phyloP scores from a whole-genome alignment of 176 grass and related monocot species.

The Cenchrus fungigraminus region DNA sequence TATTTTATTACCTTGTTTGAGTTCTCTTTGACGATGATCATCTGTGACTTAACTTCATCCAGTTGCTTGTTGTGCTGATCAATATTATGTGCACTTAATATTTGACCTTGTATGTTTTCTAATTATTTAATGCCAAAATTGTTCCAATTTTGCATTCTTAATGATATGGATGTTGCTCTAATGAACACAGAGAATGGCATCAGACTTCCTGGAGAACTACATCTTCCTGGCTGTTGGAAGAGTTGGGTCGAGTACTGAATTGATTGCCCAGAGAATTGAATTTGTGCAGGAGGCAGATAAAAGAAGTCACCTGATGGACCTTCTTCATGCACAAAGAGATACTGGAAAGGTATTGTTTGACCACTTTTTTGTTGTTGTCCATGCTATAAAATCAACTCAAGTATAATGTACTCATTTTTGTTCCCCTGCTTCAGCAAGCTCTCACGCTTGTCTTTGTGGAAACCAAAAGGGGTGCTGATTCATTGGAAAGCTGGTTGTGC shows the following conservation, averaged over 20 bases:
- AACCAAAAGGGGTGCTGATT: conserved; percentile 96
- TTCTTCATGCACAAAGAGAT: conserved; percentile 93
- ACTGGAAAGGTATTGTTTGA: conserved; percentile 66
- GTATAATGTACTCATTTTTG: conserved; percentile 19
- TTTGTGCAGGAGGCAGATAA: conserved; percentile 96
- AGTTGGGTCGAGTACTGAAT: conserved; percentile 94
- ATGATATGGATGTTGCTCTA: conserved; percentile 22
- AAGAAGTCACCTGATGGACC: conserved; percentile 96
- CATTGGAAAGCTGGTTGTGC: conserved; percentile 89
- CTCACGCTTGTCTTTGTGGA: conserved; percentile 98
- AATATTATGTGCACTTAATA: background rate
- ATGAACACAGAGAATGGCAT: conserved; percentile 82
- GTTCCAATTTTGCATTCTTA: conserved; percentile 1
- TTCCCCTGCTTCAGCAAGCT: conserved; percentile 54
- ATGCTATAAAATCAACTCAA: background rate
- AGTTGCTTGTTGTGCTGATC: background rate
- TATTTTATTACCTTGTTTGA: background rate
- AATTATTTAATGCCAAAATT: background rate
- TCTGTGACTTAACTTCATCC: background rate
- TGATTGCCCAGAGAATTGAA: conserved; percentile 92
- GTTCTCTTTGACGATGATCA: background rate
- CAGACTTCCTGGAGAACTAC: conserved; percentile 90
- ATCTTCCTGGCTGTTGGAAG: conserved; percentile 99
- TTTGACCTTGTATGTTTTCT: conserved; percentile 8
- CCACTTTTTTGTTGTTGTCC: background rate